These are phyloP conservation scores for Nicotiana benthamiana DNA, from an alignment of 257 asterid genomes.

Conservation along the genomic window DNA sequence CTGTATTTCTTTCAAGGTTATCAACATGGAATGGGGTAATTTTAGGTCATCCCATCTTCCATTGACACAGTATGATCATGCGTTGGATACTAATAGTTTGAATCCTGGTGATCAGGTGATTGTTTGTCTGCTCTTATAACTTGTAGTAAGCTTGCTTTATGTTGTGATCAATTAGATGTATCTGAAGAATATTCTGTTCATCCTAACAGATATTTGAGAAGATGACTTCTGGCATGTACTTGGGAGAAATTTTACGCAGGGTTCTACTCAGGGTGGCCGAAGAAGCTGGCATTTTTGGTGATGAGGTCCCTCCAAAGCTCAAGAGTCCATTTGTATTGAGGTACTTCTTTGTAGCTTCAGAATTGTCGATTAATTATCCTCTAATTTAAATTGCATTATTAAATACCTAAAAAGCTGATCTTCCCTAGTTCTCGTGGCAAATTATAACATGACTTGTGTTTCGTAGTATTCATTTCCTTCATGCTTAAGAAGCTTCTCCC, in stretches of 20 bases:
- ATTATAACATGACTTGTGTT: background rate
- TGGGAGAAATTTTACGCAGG: conserved; percentile 82
- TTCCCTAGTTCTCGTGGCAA: background rate
- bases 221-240: conserved; percentile 80
- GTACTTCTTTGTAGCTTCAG: conserved; percentile 20
- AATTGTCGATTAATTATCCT: background rate
- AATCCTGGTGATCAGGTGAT: conserved; percentile 84
- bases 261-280: conserved; percentile 66
- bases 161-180: background rate
- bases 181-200: background rate
- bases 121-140: background rate
- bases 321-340: conserved; percentile 47
- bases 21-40: conserved; percentile 98
- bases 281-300: conserved; percentile 77
- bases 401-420: background rate
- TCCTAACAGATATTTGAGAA: conserved; percentile 67
- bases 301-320: conserved; percentile 70
- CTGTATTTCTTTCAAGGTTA: conserved; percentile 40
- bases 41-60: conserved; percentile 91
- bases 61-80: conserved; percentile 60
- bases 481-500: background rate
- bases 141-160: background rate
- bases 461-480: background rate
- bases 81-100: conserved; percentile 64
- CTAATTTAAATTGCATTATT: background rate